Evolutionary conservation across 2,329 filamentous ascomycete genomes (phyloP), one percentile per base, ranked within the genome.

Genomic region (Talaromyces verruculosus): DNA sequence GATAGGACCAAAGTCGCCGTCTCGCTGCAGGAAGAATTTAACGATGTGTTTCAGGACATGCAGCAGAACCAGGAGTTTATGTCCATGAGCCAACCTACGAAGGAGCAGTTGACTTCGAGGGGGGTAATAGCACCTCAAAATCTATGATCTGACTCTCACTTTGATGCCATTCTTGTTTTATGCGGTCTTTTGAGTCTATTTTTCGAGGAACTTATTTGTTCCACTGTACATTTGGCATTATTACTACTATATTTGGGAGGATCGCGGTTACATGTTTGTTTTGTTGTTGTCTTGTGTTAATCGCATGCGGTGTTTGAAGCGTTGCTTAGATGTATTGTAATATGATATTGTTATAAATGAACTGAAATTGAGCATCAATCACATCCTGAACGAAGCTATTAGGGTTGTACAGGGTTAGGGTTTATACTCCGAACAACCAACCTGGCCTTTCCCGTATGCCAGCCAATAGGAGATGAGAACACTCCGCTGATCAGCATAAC

Each of bases 1-100:
- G 95, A 99, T 78, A 87, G 95, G 51, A 89, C 88, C 72, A 84
- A 84, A 71, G 93, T 97, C 15, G 84, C 89, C 15, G 81, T 80
- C 55, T 80, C 83, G 43, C 84, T 96, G 43, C 83, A 82, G 49
- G 82, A 85, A 17, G 87, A 91, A 4, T 97, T 97, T 76, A 93
- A 96, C 71, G 87, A 88, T 35, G 82, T 81, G 2, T 84, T 89
- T 67, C 68, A 69, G 5, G 84, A 84, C 35, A 89, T 90, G 82
- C 77, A 78, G 28, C 84, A 87, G 68, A 86, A 88, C 67, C 77
- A 80, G 66, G 76, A 76, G 61, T 73, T 79, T 60, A 72, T 71
- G 13, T 71, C 72, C 15, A 75, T 75, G 68, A 78, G 76, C 62
- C 76, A 78, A 61, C 69, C 71, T 64, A 76, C 76, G 41, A 73